Evolutionary conservation across 345 rosid genomes (phyloP).

Genomic region (Eucalyptus erythrocorys): DNA sequence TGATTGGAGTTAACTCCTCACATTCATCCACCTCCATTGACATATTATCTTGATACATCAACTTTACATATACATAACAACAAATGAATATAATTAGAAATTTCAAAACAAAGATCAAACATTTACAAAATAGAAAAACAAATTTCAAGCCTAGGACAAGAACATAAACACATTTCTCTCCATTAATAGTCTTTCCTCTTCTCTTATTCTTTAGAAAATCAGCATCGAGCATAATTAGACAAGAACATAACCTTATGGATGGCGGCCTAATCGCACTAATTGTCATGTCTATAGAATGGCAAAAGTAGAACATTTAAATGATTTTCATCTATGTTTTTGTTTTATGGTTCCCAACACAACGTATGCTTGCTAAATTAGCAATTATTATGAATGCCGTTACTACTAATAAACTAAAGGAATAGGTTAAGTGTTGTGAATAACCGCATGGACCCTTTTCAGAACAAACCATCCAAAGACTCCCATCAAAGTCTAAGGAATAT

Average conservation of each 20-base stretch:
- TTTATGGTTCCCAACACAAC: neutral
- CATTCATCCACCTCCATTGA: neutral
- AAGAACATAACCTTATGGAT: too few relatives aligned
- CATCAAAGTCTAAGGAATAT: neutral
- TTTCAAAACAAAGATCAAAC: too few relatives aligned
- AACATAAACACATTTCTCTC: too few relatives aligned
- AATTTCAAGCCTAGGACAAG: too few relatives aligned
- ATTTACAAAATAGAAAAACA: too few relatives aligned
- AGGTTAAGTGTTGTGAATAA: neutral
- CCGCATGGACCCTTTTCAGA: neutral
- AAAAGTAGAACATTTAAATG: neutral
- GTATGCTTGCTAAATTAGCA: neutral
- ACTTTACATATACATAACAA: neutral
- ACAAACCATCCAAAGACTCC: neutral
- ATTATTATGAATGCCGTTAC: neutral
- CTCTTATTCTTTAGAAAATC: too few relatives aligned
- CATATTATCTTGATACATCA: neutral
- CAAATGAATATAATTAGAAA: too few relatives aligned
- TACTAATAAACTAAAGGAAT: neutral
- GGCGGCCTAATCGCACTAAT: too few relatives aligned
- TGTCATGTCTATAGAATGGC: too few relatives aligned
- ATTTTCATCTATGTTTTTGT: neutral
- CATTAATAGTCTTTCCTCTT: too few relatives aligned
- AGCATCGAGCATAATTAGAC: too few relatives aligned
- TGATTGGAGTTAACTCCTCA: neutral